These are phyloP conservation scores for Sphaerulina vaccinii DNA, from an alignment of 2,329 filamentous ascomycete genomes.

Conservation along the genomic window DNA sequence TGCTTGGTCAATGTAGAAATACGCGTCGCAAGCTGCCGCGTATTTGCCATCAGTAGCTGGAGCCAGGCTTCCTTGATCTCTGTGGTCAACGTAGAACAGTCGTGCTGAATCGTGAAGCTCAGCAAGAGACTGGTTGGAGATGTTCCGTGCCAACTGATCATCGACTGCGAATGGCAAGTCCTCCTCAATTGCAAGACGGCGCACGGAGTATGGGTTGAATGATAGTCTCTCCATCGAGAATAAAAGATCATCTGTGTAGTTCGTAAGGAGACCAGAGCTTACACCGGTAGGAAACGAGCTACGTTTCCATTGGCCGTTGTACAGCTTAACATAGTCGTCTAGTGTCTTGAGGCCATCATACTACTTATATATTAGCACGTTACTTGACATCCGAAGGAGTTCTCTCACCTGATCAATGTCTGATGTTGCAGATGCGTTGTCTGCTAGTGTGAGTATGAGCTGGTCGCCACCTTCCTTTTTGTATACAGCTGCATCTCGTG, in stretches of 20 bases:
- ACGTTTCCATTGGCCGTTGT: constrained; percentile 43
- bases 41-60: constrained; percentile 32
- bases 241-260: constrained; percentile 49
- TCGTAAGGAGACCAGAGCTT: constrained; percentile 42
- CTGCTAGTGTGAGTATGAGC: background rate
- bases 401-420: background rate
- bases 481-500: constrained; percentile 1
- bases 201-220: constrained; percentile 43
- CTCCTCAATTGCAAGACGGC: constrained; percentile 37
- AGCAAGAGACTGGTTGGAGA: constrained; percentile 38
- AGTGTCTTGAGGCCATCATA: constrained; percentile 26
- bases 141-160: constrained; percentile 29
- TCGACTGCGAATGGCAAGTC: constrained; percentile 42
- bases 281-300: constrained; percentile 40
- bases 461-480: background rate
- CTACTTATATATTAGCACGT: constrained; percentile 6
- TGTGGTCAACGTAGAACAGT: constrained; percentile 48
- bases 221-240: constrained; percentile 53
- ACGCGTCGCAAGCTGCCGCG: constrained; percentile 46
- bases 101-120: constrained; percentile 40
- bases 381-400: background rate
- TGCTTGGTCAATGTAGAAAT: constrained; percentile 48
- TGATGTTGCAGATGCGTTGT: constrained; percentile 1
- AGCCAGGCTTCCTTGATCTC: constrained; percentile 36
- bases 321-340: constrained; percentile 44